Evolutionary conservation across 2,329 filamentous ascomycete species (phyloP), one percentile per base, ranked within the genome.

Genomic region (Helminthosporium solani): DNA sequence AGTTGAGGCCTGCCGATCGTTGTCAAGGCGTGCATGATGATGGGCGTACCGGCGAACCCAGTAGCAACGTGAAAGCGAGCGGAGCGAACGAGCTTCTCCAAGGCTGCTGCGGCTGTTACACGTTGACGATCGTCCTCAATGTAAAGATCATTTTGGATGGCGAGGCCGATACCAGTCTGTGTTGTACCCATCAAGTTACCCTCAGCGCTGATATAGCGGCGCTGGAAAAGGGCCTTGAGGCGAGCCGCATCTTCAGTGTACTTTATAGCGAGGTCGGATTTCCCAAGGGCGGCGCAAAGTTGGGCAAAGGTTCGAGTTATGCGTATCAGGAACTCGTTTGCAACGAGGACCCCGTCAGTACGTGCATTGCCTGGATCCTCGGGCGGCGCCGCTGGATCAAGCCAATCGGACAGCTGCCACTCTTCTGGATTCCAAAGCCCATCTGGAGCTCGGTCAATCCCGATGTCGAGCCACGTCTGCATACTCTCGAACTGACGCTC

Each of bases 371-470:
- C 68, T 2, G 70, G 65, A 9, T 66, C 58, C 4, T 65, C 59
- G 3, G 65, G 54, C 2, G 70, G 71, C 3, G 71, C 68, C 1
- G 54, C 54, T 1, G 71, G 72, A 47, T 75, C 72, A 0, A 74
- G 58, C 71, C 71, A 74, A 56, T 74, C 72, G 5, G 64, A 69
- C 3, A 71, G 61, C 44, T 74, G 68, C 51, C 60, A 70, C 7
- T 59, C 50, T 0, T 53, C 49, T 5, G 54, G 50, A 41, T 70
- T 54, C 70, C 71, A 74, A 1, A 73, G 59, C 0, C 66, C 62
- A 37, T 66, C 57, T 14, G 52, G 33, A 25, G 63, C 64, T 3
- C 67, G 64, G 2, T 46, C 52, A 6, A 71, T 57, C 1, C 65
- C 68, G 3, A 54, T 49, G 30, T 73, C 69, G 6, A 74, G 43